Conservation (phyloP, 2,329 filamentous ascomycete species). For the Pseudodiploospora longispora region DNA sequence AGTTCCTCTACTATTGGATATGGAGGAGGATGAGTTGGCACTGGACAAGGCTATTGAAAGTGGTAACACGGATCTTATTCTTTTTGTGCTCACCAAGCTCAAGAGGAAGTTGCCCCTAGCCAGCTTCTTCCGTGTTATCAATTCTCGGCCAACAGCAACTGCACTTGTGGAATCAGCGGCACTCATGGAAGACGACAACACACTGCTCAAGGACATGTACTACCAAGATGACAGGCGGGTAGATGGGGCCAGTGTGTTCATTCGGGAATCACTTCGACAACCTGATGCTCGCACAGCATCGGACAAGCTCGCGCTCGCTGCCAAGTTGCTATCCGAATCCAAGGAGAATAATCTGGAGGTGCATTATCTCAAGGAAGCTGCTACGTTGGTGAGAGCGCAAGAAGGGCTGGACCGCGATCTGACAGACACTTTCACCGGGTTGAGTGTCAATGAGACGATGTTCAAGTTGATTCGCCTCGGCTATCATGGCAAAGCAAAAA, state of each 20-base stretch:
- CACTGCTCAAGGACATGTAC: constrained; percentile 86
- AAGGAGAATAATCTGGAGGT: constrained; percentile 72
- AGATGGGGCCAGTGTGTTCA: constrained; percentile 80
- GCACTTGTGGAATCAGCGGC: constrained; percentile 85
- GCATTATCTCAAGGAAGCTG: constrained; percentile 69
- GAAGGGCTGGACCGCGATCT: constrained; percentile 81
- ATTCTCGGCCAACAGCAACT: constrained; percentile 73
- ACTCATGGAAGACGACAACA: constrained; percentile 59
- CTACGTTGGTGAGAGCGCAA: constrained; percentile 74
- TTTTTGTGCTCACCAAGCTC: constrained; percentile 77
- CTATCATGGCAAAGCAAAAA: constrained; percentile 77
- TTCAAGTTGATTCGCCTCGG: constrained; percentile 79
- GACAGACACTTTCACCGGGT: constrained; percentile 65
- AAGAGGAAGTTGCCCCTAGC: constrained; percentile 87
- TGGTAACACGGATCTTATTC: constrained; percentile 88
- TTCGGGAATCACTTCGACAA: constrained; percentile 74
- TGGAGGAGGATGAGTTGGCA: constrained; percentile 93
- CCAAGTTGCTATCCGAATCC: constrained; percentile 73
- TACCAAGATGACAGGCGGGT: constrained; percentile 91
- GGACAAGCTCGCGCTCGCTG: constrained; percentile 83
- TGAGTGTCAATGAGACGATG: constrained; percentile 86
- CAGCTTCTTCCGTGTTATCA: constrained; percentile 87
- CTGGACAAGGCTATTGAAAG: constrained; percentile 95
- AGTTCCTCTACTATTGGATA: constrained; percentile 82
- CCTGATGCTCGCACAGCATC: constrained; percentile 59